Evolutionary conservation across 2,329 filamentous ascomycete species (phyloP), one percentile per base, ranked within the genome.

Genomic region (Cladosporium halotolerans): DNA sequence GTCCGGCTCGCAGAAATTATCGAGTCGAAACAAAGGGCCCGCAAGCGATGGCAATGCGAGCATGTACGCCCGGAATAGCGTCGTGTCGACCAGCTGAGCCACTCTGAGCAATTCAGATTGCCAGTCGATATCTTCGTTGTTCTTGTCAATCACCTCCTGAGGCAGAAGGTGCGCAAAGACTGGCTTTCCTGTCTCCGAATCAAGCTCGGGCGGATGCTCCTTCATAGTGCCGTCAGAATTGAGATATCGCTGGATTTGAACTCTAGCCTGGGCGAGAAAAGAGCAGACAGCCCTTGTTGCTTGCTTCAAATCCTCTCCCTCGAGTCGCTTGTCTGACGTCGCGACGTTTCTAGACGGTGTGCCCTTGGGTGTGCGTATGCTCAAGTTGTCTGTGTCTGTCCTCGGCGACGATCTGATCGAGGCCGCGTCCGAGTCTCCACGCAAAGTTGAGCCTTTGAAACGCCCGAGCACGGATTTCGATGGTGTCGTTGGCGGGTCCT

Each of bases 1-100:
- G 31, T 89, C 86, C 0, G 93, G 92, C 63, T 99, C 92, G 69
- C 93, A 97, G 67, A 96, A 97, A 68, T 99, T 99, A 66, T 91
- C 86, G 48, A 97, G 89, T 19, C 93, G 89, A 73, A 99, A 97
- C 0, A 99, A 79, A 0, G 91, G 89, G 2, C 88, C 88, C 3
- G 90, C 90, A 9, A 99, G 77, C 5, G 86, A 83, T 4, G 93
- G 92, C 7, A 84, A 85, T 3, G 87, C 89, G 64, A 92, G 89
- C 91, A 99, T 97, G 69, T 96, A 95, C 0, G 89, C 87, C 13
- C 92, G 83, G 75, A 99, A 97, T 0, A 99, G 79, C 0, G 91
- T 92, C 0, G 93, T 99, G 66, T 99, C 93, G 6, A 97, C 89
- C 2, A 96, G 74, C 46, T 82, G 85, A 34, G 93, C 95, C 1